Evolutionary conservation across 768 basidiomycete species (phyloP).

Genomic region (Naematelia encephala): DNA sequence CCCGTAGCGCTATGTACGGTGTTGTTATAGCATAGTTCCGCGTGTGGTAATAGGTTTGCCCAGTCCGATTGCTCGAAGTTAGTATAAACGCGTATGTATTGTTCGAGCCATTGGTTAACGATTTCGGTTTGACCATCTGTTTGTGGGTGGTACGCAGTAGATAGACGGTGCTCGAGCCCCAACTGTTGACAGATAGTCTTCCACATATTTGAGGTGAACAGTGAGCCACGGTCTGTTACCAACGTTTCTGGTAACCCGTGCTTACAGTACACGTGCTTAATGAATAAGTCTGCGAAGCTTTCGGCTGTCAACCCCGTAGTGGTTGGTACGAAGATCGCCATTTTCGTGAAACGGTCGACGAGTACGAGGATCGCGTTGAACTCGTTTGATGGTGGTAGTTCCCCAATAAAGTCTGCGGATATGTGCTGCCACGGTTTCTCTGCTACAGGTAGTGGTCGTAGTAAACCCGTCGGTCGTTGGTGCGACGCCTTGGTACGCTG

Average conservation of each 20-base stretch:
- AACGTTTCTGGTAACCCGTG: conserved; percentile 39
- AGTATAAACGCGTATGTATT: neutral
- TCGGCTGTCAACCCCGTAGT: conserved; percentile 39
- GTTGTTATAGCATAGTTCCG: neutral
- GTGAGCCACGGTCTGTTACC: conserved; percentile 38
- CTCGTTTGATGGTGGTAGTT: conserved; percentile 42
- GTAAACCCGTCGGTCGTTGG: conserved; percentile 51
- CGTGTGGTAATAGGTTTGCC: neutral
- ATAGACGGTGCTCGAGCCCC: conserved; percentile 45
- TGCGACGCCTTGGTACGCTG: conserved; percentile 50
- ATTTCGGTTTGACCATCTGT: too few species aligned
- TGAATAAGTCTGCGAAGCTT: conserved; percentile 31
- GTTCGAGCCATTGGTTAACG: neutral
- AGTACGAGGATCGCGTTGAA: conserved; percentile 53
- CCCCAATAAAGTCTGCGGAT: conserved; percentile 53
- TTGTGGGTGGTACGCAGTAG: neutral
- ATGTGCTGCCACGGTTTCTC: conserved; percentile 45
- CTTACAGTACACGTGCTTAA: conserved; percentile 4
- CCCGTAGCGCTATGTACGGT: neutral
- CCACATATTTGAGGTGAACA: conserved; percentile 46
- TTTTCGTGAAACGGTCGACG: conserved; percentile 52
- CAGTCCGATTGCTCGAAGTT: neutral
- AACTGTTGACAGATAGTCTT: conserved; percentile 41
- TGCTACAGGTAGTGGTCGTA: conserved; percentile 36
- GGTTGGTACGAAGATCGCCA: conserved; percentile 54